Evolutionary conservation across 495 filamentous ascomycete species (phyloP), one percentile per base, ranked within the genome.

Genomic region (Aspergillus affinis): DNA sequence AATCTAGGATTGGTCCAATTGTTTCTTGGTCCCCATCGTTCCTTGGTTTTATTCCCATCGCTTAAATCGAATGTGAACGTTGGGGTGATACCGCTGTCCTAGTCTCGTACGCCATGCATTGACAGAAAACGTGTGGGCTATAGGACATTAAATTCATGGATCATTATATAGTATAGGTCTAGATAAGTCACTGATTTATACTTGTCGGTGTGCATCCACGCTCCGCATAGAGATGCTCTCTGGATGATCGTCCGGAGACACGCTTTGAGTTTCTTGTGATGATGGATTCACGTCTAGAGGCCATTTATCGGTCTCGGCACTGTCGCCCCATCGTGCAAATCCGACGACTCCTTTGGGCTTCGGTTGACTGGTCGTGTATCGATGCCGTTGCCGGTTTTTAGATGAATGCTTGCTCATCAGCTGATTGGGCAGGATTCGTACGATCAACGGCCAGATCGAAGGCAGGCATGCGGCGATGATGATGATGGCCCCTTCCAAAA

Each of bases 391-490:
- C 7, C 65, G 47, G 17, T 23, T 61, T 2, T 54, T 54, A 13
- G 60, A 60, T 2, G 55, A 58, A 4, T 60, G 12, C n/a, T 48
- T 61, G 48, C 30, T 46, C 6, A 63, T 12, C 1, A 65, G 48
- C 12, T 36, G 13, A 10, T 41, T 23, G 6, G 66, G 62, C 2
- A 61, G 20, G 20, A 62, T 21, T 0, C 58, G 58, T n/a, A 50
- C 57, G 29, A 72, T 50, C 7, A 72, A 56, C 9, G 69, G 67
- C 69, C 69, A 68, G 47, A 68, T 70, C 3, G 61, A 57, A 10
- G 65, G 58, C 10, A 72, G 63, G 21, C 67, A 72, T 6, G 65
- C 58, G 23, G 67, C 63, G 51, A 70, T 65, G 23, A 72, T 62
- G 1, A 72, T 62, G 13, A 70, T 52, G 0, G 52, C 65, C 2